Evolutionary conservation across 768 basidiomycete species (phyloP).

Genomic region (Tulasnella sp.): DNA sequence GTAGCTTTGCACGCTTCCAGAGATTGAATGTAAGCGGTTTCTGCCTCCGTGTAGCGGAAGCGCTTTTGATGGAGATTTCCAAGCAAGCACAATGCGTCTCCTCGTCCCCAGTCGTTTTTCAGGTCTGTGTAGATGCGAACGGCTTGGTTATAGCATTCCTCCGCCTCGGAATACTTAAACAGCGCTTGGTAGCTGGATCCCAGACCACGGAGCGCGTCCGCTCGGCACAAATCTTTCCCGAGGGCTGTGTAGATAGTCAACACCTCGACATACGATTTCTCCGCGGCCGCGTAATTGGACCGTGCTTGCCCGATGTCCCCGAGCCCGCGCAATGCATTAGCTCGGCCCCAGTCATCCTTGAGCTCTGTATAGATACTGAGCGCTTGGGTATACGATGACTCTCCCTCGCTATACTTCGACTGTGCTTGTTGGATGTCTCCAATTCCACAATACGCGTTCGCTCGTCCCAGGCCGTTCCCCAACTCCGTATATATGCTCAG

Average conservation of each 20-base stretch:
- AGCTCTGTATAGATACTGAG: neutral
- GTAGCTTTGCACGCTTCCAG: neutral
- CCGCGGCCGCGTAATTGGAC: neutral
- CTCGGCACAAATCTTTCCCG: neutral
- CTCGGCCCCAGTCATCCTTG: neutral
- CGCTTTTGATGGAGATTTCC: neutral
- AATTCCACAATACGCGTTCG: neutral
- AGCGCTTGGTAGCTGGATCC: neutral
- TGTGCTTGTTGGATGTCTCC: neutral
- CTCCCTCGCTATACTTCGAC: neutral
- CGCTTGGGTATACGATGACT: neutral
- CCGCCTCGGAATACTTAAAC: neutral
- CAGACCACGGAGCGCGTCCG: neutral
- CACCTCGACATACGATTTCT: neutral
- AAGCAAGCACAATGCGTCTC: neutral
- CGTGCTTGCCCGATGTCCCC: neutral
- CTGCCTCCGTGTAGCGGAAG: neutral
- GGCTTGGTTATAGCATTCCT: neutral
- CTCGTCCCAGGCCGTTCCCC: neutral
- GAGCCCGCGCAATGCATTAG: neutral
- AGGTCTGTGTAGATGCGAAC: neutral
- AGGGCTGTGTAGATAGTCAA: neutral
- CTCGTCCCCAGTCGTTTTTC: neutral
- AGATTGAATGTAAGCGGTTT: neutral
- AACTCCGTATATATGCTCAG: neutral